These are phyloP conservation scores for Annulohypoxylon maeteangense DNA, from an alignment of 495 filamentous ascomycete genomes.

Conservation along the genomic window DNA sequence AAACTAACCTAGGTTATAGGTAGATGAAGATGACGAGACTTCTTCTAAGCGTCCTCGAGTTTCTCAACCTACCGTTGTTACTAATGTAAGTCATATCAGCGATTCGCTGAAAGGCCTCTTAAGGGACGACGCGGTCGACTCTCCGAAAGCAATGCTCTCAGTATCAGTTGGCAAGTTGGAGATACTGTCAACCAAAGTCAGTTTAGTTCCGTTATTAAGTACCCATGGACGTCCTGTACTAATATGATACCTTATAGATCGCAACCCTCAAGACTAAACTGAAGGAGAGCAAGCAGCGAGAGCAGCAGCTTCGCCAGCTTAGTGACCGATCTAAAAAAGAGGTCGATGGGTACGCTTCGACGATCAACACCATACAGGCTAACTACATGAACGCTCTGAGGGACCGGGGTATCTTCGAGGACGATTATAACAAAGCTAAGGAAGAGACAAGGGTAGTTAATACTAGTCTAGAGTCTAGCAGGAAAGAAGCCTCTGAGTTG, in stretches of 20 bases:
- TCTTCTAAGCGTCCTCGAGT: slow-evolving; percentile 38
- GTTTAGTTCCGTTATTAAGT: background rate
- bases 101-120: slow-evolving; percentile 39
- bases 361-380: slow-evolving; percentile 42
- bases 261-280: slow-evolving; percentile 45
- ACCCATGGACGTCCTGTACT: background rate
- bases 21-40: slow-evolving; percentile 43
- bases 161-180: slow-evolving; percentile 53
- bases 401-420: slow-evolving; percentile 53
- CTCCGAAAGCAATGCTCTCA: slow-evolving; percentile 30
- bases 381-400: slow-evolving; percentile 52
- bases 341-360: slow-evolving; percentile 42
- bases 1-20: slow-evolving; percentile 41
- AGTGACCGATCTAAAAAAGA: slow-evolving; percentile 47
- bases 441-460: slow-evolving; percentile 23
- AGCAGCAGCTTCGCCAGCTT: slow-evolving; percentile 43
- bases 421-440: slow-evolving; percentile 45
- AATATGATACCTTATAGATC: slow-evolving; percentile 41
- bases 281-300: slow-evolving; percentile 36
- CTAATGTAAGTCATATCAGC: slow-evolving; percentile 36
- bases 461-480: slow-evolving; percentile 52
- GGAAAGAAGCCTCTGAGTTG: slow-evolving; percentile 56
- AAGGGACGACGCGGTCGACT: slow-evolving; percentile 27
- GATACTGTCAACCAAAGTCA: slow-evolving; percentile 48
- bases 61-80: slow-evolving; percentile 43